These are phyloP conservation scores for Leishmania lainsoni DNA, from an alignment of 208 protist genomes.

Conservation along the genomic window DNA sequence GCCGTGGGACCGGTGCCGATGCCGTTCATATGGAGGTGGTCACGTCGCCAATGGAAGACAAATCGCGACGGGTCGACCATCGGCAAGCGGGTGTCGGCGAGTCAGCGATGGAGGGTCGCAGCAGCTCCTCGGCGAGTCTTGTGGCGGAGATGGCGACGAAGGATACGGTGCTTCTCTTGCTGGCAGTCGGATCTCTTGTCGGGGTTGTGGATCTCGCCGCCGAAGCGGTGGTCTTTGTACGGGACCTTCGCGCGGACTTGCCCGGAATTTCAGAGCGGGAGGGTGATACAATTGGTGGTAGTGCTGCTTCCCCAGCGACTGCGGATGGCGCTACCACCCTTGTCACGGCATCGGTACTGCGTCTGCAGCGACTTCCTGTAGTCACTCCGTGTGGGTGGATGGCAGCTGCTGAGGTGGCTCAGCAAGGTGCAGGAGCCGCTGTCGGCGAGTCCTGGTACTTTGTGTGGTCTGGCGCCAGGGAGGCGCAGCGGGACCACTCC, in stretches of 20 bases:
- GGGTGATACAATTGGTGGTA: neutral
- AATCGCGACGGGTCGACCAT: too few species aligned
- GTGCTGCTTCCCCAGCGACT: neutral
- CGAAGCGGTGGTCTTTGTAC: constrained; percentile 19
- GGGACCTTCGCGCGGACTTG: constrained; percentile 9
- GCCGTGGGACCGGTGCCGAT: constrained; percentile 4
- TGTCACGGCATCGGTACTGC: neutral
- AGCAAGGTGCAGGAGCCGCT: neutral
- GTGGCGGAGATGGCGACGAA: neutral
- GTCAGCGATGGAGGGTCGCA: neutral
- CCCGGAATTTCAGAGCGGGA: neutral
- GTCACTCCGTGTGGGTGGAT: constrained; percentile 8
- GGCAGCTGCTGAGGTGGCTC: neutral
- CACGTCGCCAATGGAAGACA: too few species aligned
- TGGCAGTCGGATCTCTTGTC: constrained; percentile 16
- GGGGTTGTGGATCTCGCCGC: constrained; percentile 12
- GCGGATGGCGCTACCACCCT: neutral
- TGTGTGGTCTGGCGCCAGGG: neutral
- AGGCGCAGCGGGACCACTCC: neutral
- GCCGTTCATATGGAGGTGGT: constrained; percentile 24
- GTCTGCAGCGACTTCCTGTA: constrained; percentile 13
- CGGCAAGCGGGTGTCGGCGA: neutral
- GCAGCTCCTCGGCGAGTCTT: neutral
- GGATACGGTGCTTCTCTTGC: constrained; percentile 12
- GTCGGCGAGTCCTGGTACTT: constrained; percentile 10